phyloP scores from a whole-genome alignment of 2,329 filamentous ascomycete genomes.

The Lasiodiplodia citricola region DNA sequence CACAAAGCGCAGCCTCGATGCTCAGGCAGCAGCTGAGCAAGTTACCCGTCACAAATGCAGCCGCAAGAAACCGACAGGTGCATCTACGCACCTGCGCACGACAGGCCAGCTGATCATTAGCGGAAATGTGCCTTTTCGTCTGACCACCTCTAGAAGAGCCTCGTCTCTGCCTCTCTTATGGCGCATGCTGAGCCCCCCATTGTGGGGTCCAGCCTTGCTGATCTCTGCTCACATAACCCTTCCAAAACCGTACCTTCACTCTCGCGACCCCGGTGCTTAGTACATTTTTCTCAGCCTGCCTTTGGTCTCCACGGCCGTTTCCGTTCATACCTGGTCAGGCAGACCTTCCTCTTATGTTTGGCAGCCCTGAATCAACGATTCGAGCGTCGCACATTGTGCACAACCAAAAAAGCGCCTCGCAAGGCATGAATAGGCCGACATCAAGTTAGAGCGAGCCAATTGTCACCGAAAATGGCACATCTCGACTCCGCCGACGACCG shows the following conservation, averaged over 20 bases:
- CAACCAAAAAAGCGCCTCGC: neutral
- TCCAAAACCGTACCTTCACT: neutral
- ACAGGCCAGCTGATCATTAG: neutral
- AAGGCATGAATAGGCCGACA: neutral
- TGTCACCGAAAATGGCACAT: neutral
- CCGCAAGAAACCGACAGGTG: neutral
- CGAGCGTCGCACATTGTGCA: neutral
- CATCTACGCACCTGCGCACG: neutral
- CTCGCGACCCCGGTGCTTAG: neutral
- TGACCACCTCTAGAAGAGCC: neutral
- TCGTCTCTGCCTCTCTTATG: neutral
- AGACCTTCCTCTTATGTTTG: neutral
- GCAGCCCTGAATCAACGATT: neutral
- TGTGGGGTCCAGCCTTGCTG: neutral
- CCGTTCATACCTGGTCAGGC: neutral
- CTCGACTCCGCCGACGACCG: neutral
- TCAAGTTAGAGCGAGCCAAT: neutral
- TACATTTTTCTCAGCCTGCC: neutral
- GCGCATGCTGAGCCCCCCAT: neutral
- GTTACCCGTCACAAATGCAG: neutral
- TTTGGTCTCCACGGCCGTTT: neutral
- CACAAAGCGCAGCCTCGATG: neutral
- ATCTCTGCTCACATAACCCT: neutral
- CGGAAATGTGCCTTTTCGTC: neutral
- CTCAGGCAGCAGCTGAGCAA: neutral